Evolutionary conservation across 2,329 filamentous ascomycete genomes (phyloP).

Genomic region (Stagonosporopsis tanaceti): DNA sequence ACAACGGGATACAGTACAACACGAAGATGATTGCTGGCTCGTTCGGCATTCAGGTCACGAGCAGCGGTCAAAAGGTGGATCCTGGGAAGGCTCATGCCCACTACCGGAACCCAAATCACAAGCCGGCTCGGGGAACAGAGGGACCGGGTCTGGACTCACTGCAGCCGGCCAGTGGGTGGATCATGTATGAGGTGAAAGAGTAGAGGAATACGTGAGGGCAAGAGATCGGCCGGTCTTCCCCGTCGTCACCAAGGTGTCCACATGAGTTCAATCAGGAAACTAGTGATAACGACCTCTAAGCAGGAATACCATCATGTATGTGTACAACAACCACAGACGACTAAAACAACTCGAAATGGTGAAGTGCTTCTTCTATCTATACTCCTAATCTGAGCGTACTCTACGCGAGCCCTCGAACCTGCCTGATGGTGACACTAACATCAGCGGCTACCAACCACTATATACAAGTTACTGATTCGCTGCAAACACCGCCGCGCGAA

Average conservation of each 20-base stretch:
- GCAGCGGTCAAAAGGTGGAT: conserved; percentile 3
- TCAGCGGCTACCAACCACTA: conserved; percentile 13
- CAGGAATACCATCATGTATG: background rate
- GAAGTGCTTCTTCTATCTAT: conserved; percentile 7
- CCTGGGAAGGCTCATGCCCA: background rate
- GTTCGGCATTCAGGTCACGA: conserved; percentile 17
- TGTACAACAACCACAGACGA: background rate
- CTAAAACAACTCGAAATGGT: background rate
- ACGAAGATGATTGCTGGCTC: conserved; percentile 27
- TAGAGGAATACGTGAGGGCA: background rate
- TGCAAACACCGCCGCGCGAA: background rate
- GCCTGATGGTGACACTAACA: conserved; percentile 1
- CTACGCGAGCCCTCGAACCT: conserved; percentile 2
- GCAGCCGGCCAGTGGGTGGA: conserved; percentile 23
- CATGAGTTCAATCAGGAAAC: no score
- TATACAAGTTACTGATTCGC: conserved; percentile 15
- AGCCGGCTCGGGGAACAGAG: background rate
- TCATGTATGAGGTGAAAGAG: conserved; percentile 21
- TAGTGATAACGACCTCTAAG: no score
- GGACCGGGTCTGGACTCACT: conserved; percentile 18
- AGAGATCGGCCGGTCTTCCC: no score
- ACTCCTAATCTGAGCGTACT: conserved; percentile 2
- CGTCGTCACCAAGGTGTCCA: no score
- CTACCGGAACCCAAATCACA: background rate
- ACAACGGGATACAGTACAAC: conserved; percentile 13